A percentile compares a stretch with the other conserved stretches of the same genome.
phyloP scores from a whole-genome alignment of 441 rosid genomes.

The Gossypium gossypioides region DNA sequence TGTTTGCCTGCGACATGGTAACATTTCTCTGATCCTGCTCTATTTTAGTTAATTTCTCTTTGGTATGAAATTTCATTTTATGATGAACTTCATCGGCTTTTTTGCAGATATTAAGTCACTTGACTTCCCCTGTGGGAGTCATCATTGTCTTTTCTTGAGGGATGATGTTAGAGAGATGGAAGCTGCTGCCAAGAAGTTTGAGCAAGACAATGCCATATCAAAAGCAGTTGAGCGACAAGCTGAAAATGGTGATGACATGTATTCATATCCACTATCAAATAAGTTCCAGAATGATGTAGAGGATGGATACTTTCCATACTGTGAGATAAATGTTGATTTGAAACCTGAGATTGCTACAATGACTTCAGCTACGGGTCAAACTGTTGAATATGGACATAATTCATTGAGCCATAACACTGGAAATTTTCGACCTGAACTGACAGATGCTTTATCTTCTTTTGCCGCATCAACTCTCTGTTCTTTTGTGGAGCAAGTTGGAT shows the following conservation, averaged over 20 bases:
- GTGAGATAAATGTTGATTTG: constrained; percentile 41
- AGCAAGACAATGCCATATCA: constrained; percentile 45
- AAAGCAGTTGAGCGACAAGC: constrained; percentile 29
- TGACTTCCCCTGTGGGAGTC: constrained; percentile 64
- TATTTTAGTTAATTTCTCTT: constrained; percentile 1
- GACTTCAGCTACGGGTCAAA: constrained; percentile 17
- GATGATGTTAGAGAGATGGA: constrained; percentile 64
- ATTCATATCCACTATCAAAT: constrained; percentile 38
- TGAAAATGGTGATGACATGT: constrained; percentile 42
- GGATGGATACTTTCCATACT: constrained; percentile 65
- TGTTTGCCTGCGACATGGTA: constrained; percentile 93
- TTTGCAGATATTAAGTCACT: constrained; percentile 51
- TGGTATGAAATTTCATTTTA: constrained; percentile 6
- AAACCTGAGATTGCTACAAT: constrained; percentile 18
- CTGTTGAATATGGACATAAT: constrained; percentile 17
- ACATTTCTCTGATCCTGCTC: constrained; percentile 13
- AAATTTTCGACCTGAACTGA: constrained; percentile 19
- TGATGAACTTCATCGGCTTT: constrained; percentile 3
- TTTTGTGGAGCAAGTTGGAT: constrained; percentile 31
- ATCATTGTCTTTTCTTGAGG: constrained; percentile 57
- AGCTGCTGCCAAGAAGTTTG: constrained; percentile 73
- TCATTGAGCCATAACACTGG: constrained; percentile 16
- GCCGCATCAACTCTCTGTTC: constrained; percentile 44
- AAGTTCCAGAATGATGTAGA: constrained; percentile 24
- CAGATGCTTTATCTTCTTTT: constrained; percentile 31